These are phyloP conservation scores for Nepenthes gracilis DNA, from an alignment of 148 eudicot genomes.

Conservation along the genomic window DNA sequence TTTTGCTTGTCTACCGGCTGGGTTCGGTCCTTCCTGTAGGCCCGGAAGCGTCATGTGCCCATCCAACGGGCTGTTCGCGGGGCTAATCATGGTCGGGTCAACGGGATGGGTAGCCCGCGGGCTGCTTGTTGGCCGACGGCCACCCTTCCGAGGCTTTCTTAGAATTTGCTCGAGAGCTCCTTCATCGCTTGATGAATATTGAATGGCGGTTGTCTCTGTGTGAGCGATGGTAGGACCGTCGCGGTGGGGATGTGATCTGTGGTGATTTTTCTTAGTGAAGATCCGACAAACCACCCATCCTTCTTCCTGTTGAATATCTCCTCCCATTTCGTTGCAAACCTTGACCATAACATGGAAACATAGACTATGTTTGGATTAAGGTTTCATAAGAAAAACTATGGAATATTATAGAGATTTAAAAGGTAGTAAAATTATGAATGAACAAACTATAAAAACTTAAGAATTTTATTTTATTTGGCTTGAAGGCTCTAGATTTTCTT, in stretches of 20 bases:
- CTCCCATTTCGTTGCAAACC: constrained; percentile 6
- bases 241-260: constrained; percentile 5
- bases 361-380: background rate
- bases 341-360: background rate
- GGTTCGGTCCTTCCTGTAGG: constrained; percentile 18
- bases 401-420: no score
- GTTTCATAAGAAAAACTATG: background rate
- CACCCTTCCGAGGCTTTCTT: background rate
- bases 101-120: background rate
- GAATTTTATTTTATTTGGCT: no score
- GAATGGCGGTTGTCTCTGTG: background rate
- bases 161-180: constrained; percentile 30
- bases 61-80: background rate
- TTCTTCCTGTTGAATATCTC: constrained; percentile 20
- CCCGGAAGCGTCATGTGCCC: constrained; percentile 13
- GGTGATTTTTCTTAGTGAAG: constrained; percentile 39
- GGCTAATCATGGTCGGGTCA: background rate
- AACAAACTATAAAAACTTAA: no score
- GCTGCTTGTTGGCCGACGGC: background rate
- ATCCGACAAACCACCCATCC: constrained; percentile 54
- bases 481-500: no score
- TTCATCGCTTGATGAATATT: constrained; percentile 8
- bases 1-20: background rate
- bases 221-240: no score
- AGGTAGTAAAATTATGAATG: no score